Conservation (phyloP, 2,329 filamentous ascomycete species). For the Curvularia verruculosa region DNA sequence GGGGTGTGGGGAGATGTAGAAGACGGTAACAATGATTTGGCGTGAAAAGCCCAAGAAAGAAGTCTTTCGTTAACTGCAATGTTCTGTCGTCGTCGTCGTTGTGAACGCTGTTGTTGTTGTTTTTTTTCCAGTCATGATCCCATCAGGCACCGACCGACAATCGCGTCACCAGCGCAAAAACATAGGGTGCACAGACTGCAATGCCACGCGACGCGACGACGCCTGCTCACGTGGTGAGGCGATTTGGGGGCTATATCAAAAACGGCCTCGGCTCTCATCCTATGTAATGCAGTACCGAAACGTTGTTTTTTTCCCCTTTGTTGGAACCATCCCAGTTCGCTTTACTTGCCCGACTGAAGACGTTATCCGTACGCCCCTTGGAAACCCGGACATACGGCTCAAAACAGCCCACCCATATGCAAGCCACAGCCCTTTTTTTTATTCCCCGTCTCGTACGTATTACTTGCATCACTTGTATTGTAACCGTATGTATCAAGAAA, state of each 20-base stretch:
- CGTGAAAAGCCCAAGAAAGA: background rate
- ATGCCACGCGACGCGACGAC: slow-evolving; percentile 11
- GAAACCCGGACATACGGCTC: background rate
- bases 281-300: background rate
- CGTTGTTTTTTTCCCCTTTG: background rate
- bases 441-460: too few relatives aligned
- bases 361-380: background rate
- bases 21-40: background rate
- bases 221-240: slow-evolving; percentile 12
- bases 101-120: background rate
- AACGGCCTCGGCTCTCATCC: slow-evolving; percentile 1
- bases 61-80: background rate
- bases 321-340: background rate
- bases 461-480: background rate
- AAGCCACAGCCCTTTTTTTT: slow-evolving; percentile 5
- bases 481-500: too few relatives aligned
- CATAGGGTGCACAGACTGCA: slow-evolving; percentile 6
- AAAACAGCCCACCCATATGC: background rate
- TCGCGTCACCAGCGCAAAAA: slow-evolving; percentile 12
- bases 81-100: background rate
- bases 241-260: background rate
- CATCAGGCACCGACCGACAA: background rate
- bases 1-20: background rate
- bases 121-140: slow-evolving; percentile 1
- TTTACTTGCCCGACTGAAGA: background rate